Conservation (phyloP, 2,329 filamentous ascomycete species). For the Bipolaris gigantea region DNA sequence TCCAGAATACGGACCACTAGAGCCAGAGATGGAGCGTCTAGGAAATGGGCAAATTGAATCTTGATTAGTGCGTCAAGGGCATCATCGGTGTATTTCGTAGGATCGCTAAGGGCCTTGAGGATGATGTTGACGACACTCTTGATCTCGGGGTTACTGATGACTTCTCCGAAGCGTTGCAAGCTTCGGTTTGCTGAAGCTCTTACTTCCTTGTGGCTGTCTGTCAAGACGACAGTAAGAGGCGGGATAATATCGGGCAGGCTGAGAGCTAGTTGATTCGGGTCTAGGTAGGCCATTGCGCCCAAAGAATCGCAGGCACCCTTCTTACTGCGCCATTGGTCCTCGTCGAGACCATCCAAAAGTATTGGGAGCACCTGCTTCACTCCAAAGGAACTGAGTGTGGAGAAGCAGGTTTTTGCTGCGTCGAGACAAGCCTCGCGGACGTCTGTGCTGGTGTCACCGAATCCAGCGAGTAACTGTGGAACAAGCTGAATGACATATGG, state of each 20-base stretch:
- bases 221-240: conserved; percentile 87
- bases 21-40: conserved; percentile 95
- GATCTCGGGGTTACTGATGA: conserved; percentile 97
- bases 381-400: conserved; percentile 89
- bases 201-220: conserved; percentile 98
- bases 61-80: conserved; percentile 93
- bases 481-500: conserved; percentile 96
- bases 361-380: conserved; percentile 94
- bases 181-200: conserved; percentile 89
- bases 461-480: conserved; percentile 83
- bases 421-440: conserved; percentile 92
- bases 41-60: conserved; percentile 96
- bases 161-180: conserved; percentile 96
- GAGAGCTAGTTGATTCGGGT: conserved; percentile 88
- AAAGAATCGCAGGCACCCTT: conserved; percentile 96
- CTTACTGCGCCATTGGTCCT: conserved; percentile 97
- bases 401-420: conserved; percentile 91
- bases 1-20: conserved; percentile 94
- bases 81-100: conserved; percentile 94
- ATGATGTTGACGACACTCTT: conserved; percentile 89
- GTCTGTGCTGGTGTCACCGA: conserved; percentile 84
- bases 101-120: conserved; percentile 94
- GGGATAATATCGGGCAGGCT: conserved; percentile 97
- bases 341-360: conserved; percentile 86
- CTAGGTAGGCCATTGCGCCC: conserved; percentile 97